Evolutionary conservation across 140 eudicot species (phyloP).

Genomic region (Bidens hawaiensis): DNA sequence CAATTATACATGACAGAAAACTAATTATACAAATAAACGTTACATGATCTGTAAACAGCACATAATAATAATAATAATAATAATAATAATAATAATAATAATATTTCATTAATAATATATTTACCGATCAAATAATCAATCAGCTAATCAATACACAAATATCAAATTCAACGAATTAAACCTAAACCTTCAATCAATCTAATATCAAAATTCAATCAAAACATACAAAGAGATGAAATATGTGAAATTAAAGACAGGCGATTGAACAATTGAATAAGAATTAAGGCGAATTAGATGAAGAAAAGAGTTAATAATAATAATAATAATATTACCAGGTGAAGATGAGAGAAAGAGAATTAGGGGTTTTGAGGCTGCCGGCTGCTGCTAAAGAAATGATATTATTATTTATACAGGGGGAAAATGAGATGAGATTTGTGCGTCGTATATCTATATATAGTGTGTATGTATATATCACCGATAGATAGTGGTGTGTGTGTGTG

Average conservation of each 20-base stretch:
- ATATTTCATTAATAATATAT: too few species aligned
- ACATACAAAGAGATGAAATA: constrained; percentile 12
- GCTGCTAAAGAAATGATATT: too few species aligned
- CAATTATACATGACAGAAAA: background rate
- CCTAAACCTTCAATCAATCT: background rate
- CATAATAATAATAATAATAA: too few species aligned
- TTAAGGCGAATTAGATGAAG: constrained; percentile 1
- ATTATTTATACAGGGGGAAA: constrained; percentile 13
- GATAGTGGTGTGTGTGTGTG: too few species aligned
- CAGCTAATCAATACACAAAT: background rate
- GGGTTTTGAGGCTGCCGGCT: constrained; percentile 64
- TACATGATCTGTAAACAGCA: constrained; percentile 11
- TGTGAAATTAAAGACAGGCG: background rate
- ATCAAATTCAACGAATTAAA: constrained; percentile 8
- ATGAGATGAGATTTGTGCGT: constrained; percentile 27
- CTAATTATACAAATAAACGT: background rate
- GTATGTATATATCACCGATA: constrained; percentile 17
- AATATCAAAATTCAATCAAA: background rate
- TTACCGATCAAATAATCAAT: too few species aligned
- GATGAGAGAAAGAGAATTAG: constrained; percentile 33
- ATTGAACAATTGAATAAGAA: constrained; percentile 15
- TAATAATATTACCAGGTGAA: too few species aligned
- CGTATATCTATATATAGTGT: constrained; percentile 17
- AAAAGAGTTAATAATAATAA: too few species aligned
- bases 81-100: too few species aligned